Evolutionary conservation across 2,329 filamentous ascomycete species (phyloP).

Genomic region (Eurotiales sp.): DNA sequence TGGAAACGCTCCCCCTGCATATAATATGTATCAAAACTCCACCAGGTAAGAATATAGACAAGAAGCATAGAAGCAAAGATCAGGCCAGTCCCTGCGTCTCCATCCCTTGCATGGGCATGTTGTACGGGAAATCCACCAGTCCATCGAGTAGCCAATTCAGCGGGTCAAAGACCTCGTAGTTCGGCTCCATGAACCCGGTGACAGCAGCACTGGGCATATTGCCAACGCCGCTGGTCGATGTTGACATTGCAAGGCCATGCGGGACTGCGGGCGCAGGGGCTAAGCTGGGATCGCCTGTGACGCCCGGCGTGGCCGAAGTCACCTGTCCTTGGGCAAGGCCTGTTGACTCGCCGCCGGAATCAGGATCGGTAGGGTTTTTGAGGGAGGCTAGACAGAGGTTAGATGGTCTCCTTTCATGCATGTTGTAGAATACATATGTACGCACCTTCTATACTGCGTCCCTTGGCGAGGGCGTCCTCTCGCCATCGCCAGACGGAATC

Average conservation of each 20-base stretch:
- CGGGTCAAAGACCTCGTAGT: slow-evolving; percentile 87
- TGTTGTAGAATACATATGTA: too few relatives aligned
- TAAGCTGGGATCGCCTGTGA: slow-evolving; percentile 43
- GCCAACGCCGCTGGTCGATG: slow-evolving; percentile 21
- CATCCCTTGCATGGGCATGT: slow-evolving; percentile 53
- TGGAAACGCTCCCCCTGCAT: too few relatives aligned
- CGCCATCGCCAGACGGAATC: slow-evolving; percentile 67
- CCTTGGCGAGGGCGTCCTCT: slow-evolving; percentile 63
- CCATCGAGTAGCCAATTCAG: slow-evolving; percentile 92
- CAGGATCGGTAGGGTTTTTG: slow-evolving; percentile 82
- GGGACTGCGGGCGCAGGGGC: slow-evolving; percentile 35
- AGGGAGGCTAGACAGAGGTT: slow-evolving; percentile 53
- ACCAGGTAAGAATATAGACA: not conserved
- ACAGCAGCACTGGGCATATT: slow-evolving; percentile 27
- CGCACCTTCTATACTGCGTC: slow-evolving; percentile 69
- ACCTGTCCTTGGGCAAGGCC: slow-evolving; percentile 29
- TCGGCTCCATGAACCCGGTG: slow-evolving; percentile 60
- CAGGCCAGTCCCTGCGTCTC: slow-evolving; percentile 40
- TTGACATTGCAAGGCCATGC: slow-evolving; percentile 27
- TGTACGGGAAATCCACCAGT: slow-evolving; percentile 73
- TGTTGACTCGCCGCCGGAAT: slow-evolving; percentile 71
- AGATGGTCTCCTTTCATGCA: slow-evolving; percentile 16
- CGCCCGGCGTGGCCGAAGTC: slow-evolving; percentile 33
- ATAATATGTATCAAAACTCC: too few relatives aligned
- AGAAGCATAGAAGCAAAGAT: too few relatives aligned